A percentile compares a stretch with the other conserved stretches of the same genome.
These are phyloP conservation scores for Annona squamosa DNA, from an alignment of 164 flowering plant genomes.

Conservation along the genomic window DNA sequence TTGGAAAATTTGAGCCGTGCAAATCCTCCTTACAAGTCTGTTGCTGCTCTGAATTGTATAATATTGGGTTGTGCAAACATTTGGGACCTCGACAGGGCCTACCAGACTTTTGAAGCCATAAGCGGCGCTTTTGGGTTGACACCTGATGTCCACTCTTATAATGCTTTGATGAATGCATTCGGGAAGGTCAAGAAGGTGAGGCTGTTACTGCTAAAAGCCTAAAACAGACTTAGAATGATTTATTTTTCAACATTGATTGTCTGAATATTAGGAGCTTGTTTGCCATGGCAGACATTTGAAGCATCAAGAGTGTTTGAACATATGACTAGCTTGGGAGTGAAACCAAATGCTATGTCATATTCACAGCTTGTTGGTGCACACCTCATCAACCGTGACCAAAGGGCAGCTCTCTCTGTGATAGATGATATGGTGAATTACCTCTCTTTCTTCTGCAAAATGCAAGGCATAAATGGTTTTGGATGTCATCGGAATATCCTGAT, in stretches of 20 bases:
- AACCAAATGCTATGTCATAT: conserved; percentile 77
- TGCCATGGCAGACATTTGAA: conserved; percentile 60
- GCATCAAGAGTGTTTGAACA: conserved; percentile 86
- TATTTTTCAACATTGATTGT: neutral
- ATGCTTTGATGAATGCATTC: conserved; percentile 83
- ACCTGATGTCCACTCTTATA: conserved; percentile 83
- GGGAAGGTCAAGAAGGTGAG: conserved; percentile 83
- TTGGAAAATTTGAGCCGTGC: conserved; percentile 82
- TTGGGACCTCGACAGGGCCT: conserved; percentile 95
- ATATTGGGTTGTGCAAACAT: conserved; percentile 90
- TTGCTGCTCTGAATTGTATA: conserved; percentile 89
- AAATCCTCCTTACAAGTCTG: conserved; percentile 85
- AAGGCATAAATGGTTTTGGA: too few relatives aligned
- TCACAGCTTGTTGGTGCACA: conserved; percentile 85
- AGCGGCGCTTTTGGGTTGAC: conserved; percentile 55
- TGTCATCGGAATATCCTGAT: neutral
- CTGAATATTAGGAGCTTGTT: neutral
- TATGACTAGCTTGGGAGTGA: conserved; percentile 55
- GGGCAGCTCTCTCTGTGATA: conserved; percentile 63
- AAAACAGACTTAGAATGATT: neutral
- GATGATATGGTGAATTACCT: conserved; percentile 61
- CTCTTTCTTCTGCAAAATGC: neutral
- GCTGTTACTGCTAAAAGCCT: neutral
- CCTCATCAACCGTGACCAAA: conserved; percentile 66
- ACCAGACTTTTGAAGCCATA: conserved; percentile 88